Evolutionary conservation across 2,329 filamentous ascomycete species (phyloP).

Genomic region (Pseudopithomyces maydicus): DNA sequence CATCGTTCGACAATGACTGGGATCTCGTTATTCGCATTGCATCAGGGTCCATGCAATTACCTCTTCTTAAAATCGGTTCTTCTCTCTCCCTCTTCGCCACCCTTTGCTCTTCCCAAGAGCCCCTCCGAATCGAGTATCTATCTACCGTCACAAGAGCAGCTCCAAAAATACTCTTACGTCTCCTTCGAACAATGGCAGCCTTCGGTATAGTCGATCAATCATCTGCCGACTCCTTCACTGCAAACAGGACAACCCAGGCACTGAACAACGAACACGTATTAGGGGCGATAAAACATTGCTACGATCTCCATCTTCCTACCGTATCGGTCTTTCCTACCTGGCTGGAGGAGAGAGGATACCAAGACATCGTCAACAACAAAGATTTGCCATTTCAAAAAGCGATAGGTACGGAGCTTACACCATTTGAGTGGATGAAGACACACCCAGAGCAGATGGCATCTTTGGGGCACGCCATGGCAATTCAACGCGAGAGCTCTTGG

Average conservation of each 20-base stretch:
- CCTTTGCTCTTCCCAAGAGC: conserved; percentile 13
- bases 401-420: conserved; percentile 27
- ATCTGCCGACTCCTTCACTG: conserved; percentile 28
- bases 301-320: conserved; percentile 25
- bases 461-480: conserved; percentile 34
- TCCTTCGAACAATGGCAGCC: conserved; percentile 41
- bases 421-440: conserved; percentile 36
- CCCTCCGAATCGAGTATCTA: conserved; percentile 22
- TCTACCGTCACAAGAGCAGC: conserved; percentile 27
- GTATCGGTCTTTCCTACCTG: conserved; percentile 36
- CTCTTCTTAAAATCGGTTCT: conserved; percentile 26
- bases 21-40: conserved; percentile 25
- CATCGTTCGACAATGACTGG: conserved; percentile 30
- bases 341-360: conserved; percentile 32
- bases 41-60: conserved; percentile 25
- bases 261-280: conserved; percentile 32
- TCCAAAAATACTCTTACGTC: conserved; percentile 33
- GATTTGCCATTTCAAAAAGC: conserved; percentile 35
- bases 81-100: conserved; percentile 26
- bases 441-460: conserved; percentile 31
- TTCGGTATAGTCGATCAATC: conserved; percentile 38
- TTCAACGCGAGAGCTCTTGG: conserved; percentile 28
- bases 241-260: conserved; percentile 34
- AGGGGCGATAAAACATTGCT: conserved; percentile 31
- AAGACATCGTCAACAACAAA: conserved; percentile 26